Evolutionary conservation across 75 land plant genomes (phyloP), one percentile per base, ranked within the genome.

Genomic region (Isoetes taiwanensis): DNA sequence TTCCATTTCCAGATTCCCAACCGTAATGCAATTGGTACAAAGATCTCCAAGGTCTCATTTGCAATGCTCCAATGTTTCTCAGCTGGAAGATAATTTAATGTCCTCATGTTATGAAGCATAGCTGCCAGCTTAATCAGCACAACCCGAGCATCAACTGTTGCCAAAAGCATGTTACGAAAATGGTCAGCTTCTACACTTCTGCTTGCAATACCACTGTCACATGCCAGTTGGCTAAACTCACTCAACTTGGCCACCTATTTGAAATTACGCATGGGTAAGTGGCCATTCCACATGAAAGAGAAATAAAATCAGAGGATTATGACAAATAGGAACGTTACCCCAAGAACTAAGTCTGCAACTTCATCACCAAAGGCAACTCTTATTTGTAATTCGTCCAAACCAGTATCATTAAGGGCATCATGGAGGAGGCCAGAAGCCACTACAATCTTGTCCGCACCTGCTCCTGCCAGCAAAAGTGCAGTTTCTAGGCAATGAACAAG

Each of bases 81-180:
- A 5, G 50, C 5, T 46, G 50, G 12, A 19, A 46, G 25, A 46
- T 16, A 19, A 19, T 46, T 23, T 23, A 46, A 19, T 3, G 50
- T 46, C n/a, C 50, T 16, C 50, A 46, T 46, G 50, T 46, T 46
- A 23, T 46, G 50, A 5, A 46, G 50, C 50, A 19, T 46, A 19
- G 16, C 50, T 3, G 50, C 50, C 16, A 46, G 50, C 50, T 46
- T 46, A 4, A 46, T 46, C 6, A 46, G 16, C 16, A 46, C 50
- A 19, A 46, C 50, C 4, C 50, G 50, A 5, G 25, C 50, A n/a
- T 46, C 50, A 4, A 46, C 50, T 23, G 25, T 46, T 4, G 50
- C 50, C 23, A 46, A n/a, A 19, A 46, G 25, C 50, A 46, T 46
- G 16, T 16, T 46, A 6, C 50, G 16, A 8, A 46, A 23, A 46